Evolutionary conservation across 768 basidiomycete genomes (phyloP), one percentile per base, ranked within the genome.

Genomic region (Sarcodon aspratus): DNA sequence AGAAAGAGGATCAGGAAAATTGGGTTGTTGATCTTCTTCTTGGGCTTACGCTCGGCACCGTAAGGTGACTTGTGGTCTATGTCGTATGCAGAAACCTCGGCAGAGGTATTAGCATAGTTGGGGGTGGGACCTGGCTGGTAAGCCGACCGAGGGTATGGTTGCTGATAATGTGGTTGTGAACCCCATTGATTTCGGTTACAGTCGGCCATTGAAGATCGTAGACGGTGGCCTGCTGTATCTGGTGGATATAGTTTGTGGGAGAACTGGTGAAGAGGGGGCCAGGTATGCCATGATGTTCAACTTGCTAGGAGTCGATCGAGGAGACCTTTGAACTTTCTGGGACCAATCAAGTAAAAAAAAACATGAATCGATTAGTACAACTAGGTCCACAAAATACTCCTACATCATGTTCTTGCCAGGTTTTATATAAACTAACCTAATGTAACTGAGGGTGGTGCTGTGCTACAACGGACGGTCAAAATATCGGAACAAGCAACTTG

Each of bases 1-100:
- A 90, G 61, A 65, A 86, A 91, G 34, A 89, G 59, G 7, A 85
- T 58, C 11, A 88, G 66, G 60, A 86, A 79, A 46, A 85, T 66
- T 2, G 79, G 78, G 62, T 90, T 87, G 50, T 88, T 85, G 33
- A 87, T 65, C 51, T 67, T 73, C 57, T 76, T 83, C 67, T 79
- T 82, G 12, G 77, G 78, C 57, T 74, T 75, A 66, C 82, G 66
- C n/a, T 73, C 79, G 27, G 73, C 73, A 43, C 77, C 74, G 58
- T 74, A 80, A 4, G 80, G 78, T 8, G 70, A 65, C 57, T 80
- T 80, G 8, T 48, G 35, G 37, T 59, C 55, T 1, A 33, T 53
- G 11, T 33, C 43, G 32, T 53, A 53, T 3, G 46, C 61, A 49
- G 55, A 58, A 37, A 55, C 54, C 49, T 54, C 37, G 54, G 56